Evolutionary conservation across 208 protist species (phyloP), one percentile per base, ranked within the genome.

Genomic region (Trypanosomatidae sp.): DNA sequence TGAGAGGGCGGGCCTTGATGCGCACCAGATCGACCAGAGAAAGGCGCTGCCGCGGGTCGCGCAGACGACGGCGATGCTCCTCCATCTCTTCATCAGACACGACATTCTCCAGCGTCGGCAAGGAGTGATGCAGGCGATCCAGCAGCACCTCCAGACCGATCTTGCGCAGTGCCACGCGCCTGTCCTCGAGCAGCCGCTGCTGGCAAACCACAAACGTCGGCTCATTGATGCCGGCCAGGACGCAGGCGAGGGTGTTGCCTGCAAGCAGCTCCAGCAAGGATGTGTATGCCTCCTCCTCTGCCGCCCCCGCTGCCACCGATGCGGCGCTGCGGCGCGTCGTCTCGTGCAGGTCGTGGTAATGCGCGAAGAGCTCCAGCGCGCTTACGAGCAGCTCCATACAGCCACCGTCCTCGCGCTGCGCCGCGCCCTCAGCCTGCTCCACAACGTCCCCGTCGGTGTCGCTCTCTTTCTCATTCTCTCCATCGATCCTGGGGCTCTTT

Each of bases 191-290:
- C 41, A 97, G 76, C 53, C 81, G 88, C 74, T 85, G 69, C 80
- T 90, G 76, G 78, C 92, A 97, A 71, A 79, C 70, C 5, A 97
- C 87, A 83, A 97, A 95, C 33, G 92, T 97, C 5, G 87, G 77
- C 73, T 97, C 92, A 71, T 97, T 95, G 80, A 97, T 97, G 60
- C 92, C 91, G 1, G 92, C 90, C 56, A 97, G 84, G 64, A 97
- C 90, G 71, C 92, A 97, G 8, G 90, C 92, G n/a, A 97, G 86
- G 30, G 92, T 91, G 76, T 97, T 97, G 71, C 90, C 92, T 28
- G 90, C 79, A 36, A 97, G 88, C 66, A 97, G 81, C 83, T 97
- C 88, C 66, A 97, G 79, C 65, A 97, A 73, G 77, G 94, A 90
- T 17, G 82, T 84, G 82, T 94, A 97, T 3, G 86, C 73, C 84